Evolutionary conservation across 2,329 filamentous ascomycete genomes (phyloP), one percentile per base, ranked within the genome.

Genomic region (Torrubiellomyces zombiae): DNA sequence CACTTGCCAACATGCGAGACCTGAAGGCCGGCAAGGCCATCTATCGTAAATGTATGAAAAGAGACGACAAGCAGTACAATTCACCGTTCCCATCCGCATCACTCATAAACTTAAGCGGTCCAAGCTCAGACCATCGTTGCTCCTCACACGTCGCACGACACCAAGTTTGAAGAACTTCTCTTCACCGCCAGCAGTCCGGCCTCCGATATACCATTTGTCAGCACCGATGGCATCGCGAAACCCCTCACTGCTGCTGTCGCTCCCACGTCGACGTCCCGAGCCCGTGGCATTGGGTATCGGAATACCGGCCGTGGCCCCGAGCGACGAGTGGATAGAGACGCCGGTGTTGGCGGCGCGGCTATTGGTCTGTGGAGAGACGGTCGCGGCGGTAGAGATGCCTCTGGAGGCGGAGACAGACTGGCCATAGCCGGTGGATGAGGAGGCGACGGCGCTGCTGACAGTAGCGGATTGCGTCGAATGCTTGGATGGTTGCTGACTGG

Each of bases 161-260:
- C 76, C 77, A 21, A 85, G 54, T 53, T 81, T 81, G 49, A 83
- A 85, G 53, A 81, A 83, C 40, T 68, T 67, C 45, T 85, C 78
- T 41, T 85, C 78, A n/a, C 78, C 78, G 2, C 55, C 63, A 1
- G 77, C 75, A 15, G 77, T 83, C 42, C 75, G 57, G 6, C 78
- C 78, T 13, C 78, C 78, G 27, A 85, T 78, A 41, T 83, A 85
- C 75, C 77, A 81, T 51, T 79, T 82, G 35, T 85, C 78, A 2
- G 67, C 65, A 3, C 74, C 75, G 24, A 71, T 49, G 18, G 72
- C 73, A 32, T 83, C 77, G 26, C 75, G 58, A 46, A 83, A 83
- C 2, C 77, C 78, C 40, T 83, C 78, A 26, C 64, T 73, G 33
- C 68, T 76, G 48, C 73, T 80, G 37, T 83, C 77, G 37, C 75